Evolutionary conservation across 768 basidiomycete genomes (phyloP).

Genomic region (Collybia mongolica): DNA sequence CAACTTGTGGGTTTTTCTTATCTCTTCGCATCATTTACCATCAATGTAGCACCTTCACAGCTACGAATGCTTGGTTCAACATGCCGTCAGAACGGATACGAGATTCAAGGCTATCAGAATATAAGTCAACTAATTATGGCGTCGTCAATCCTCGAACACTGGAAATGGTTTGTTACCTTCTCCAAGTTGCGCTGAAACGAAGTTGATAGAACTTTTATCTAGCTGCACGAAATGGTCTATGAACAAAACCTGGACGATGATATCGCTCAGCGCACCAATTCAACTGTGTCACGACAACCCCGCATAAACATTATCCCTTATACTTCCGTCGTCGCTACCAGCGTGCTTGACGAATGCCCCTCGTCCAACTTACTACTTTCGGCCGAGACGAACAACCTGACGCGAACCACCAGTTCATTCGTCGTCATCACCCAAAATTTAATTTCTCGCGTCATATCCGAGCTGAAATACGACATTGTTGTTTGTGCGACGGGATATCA

Average conservation of each 20-base stretch:
- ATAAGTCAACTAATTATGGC: conserved; percentile 51
- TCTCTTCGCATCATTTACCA: background rate
- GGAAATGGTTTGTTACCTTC: conserved; percentile 29
- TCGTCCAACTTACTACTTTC: background rate
- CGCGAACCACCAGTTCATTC: conserved; percentile 5
- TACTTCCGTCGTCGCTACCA: conserved; percentile 32
- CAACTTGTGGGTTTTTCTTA: conserved; percentile 30
- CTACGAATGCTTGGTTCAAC: conserved; percentile 38
- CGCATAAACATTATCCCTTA: conserved; percentile 37
- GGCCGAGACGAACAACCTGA: background rate
- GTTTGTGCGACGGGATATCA: conserved; percentile 57
- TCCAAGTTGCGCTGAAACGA: background rate
- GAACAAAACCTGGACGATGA: conserved; percentile 45
- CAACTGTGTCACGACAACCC: conserved; percentile 15
- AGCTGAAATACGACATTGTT: conserved; percentile 41
- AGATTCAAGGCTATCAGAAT: conserved; percentile 37
- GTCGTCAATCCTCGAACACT: conserved; percentile 49
- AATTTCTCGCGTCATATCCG: conserved; percentile 28
- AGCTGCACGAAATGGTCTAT: conserved; percentile 53
- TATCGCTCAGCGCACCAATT: conserved; percentile 32
- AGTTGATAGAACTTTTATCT: background rate
- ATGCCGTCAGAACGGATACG: conserved; percentile 34
- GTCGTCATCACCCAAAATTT: conserved; percentile 33
- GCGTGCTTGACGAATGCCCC: conserved; percentile 1
- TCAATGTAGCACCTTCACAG: conserved; percentile 19